Evolutionary conservation across 139 green algal species (phyloP), one percentile per base, ranked within the genome.

Genomic region (Micromonas pusilla): DNA sequence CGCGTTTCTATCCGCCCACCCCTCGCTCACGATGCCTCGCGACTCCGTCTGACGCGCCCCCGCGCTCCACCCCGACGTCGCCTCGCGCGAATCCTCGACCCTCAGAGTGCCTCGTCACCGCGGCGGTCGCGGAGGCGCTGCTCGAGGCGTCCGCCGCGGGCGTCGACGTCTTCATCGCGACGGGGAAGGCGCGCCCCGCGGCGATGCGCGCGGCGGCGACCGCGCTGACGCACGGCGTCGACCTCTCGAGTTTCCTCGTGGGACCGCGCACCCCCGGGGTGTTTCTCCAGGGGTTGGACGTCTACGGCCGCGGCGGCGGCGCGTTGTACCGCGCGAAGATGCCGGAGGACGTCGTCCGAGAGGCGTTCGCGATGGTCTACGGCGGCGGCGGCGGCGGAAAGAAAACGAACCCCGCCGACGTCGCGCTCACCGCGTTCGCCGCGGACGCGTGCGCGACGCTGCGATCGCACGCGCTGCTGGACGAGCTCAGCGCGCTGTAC

Each of bases 181-280:
- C 93, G 3, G 93, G 93, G 66, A 97, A 97, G 78, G 93, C 93
- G 21, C 82, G 93, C 23, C 91, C 92, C 2, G 93, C 92, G 1
- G 93, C 93, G 19, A 73, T 92, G 0, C 70, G 66, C 21, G 92
- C 92, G 0, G 85, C 89, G 34, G 31, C 74, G 0, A 76, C 78
- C 0, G 89, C 86, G 2, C 89, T 87, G 0, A 85, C 97, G 19
- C 83, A 85, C 74, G 89, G 88, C 84, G 64, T 60, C 5, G 80
- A 86, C 0, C 84, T 81, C n/a, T n/a, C n/a, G n/a, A n/a, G n/a
- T n/a, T n/a, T n/a, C 0, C 72, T 93, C 74, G 83, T 97, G 36
- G 88, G 92, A 25, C 87, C 84, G 30, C 28, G 45, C 0, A 79
- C 77, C 1, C 89, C 92, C 0, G 93, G 93, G 66, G 81, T 97